Percentiles rank a stretch among this genome's conserved stretches.
phyloP scores from a whole-genome alignment of 1,139 yeast species.

The Lodderomyces margitis region DNA sequence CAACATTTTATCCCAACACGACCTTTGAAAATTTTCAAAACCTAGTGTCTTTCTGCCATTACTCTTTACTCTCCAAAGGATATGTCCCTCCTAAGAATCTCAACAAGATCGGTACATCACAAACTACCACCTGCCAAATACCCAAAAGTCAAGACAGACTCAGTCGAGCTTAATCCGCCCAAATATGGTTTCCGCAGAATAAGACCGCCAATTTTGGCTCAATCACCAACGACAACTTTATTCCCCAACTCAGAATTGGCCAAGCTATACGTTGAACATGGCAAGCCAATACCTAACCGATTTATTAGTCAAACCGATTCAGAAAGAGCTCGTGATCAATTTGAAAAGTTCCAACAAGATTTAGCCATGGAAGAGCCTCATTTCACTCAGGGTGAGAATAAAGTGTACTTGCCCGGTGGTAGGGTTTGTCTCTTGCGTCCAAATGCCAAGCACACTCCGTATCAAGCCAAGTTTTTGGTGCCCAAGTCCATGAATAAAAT shows the following conservation, averaged over 20 bases:
- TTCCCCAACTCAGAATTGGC: slow-evolving; percentile 42
- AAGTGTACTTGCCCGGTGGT: slow-evolving; percentile 81
- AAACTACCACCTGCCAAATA: slow-evolving; percentile 33
- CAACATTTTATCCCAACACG: slow-evolving; percentile 7
- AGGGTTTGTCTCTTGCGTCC: slow-evolving; percentile 78
- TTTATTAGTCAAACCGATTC: slow-evolving; percentile 21
- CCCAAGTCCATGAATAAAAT: slow-evolving; percentile 88
- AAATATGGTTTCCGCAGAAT: slow-evolving; percentile 39
- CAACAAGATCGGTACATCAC: slow-evolving; percentile 30
- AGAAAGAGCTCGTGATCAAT: slow-evolving; percentile 39
- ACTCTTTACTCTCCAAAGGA: not conserved
- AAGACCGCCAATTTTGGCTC: slow-evolving; percentile 42
- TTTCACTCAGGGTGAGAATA: slow-evolving; percentile 71
- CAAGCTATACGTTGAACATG: slow-evolving; percentile 33
- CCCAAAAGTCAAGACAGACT: slow-evolving; percentile 41
- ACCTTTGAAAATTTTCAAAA: slow-evolving; percentile 8
- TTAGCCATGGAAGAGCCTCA: slow-evolving; percentile 71
- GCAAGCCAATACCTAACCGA: slow-evolving; percentile 46
- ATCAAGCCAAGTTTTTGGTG: slow-evolving; percentile 90
- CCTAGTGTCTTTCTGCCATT: not conserved
- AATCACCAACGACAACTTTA: slow-evolving; percentile 38
- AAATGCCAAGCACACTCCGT: slow-evolving; percentile 91
- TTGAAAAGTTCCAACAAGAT: slow-evolving; percentile 49
- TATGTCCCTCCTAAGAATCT: slow-evolving; percentile 2
- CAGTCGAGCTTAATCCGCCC: slow-evolving; percentile 40